Evolutionary conservation across 1,284 basidiomycete genomes (phyloP).

Genomic region (Thelephora terrestris): DNA sequence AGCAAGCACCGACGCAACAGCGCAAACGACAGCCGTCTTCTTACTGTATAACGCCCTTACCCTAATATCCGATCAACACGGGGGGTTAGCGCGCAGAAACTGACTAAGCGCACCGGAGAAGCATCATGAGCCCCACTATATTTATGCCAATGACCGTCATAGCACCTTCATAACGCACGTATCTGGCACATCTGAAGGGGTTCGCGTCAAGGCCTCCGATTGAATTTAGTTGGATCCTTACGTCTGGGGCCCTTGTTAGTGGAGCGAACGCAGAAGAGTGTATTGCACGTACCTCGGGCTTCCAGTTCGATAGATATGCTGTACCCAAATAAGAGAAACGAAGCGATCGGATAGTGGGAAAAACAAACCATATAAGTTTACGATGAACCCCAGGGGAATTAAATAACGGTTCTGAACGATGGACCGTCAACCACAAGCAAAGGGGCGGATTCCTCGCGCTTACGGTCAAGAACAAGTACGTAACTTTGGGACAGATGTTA

Average conservation of each 20-base stretch:
- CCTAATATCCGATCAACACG: constrained; percentile 14
- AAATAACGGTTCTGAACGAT: constrained; percentile 35
- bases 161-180: constrained; percentile 40
- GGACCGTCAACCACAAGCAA: neutral
- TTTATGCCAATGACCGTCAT: constrained; percentile 40
- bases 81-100: neutral
- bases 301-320: constrained; percentile 23
- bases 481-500: constrained; percentile 20
- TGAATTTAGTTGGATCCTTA: constrained; percentile 2
- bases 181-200: constrained; percentile 30
- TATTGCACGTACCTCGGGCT: constrained; percentile 23
- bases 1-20: constrained; percentile 27
- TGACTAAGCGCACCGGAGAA: constrained; percentile 29
- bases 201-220: neutral
- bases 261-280: neutral
- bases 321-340: neutral
- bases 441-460: constrained; percentile 6
- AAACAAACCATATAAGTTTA: constrained; percentile 35
- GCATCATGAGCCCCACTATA: constrained; percentile 44
- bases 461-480: constrained; percentile 39
- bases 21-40: constrained; percentile 24
- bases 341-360: neutral
- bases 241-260: constrained; percentile 6
- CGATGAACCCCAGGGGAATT: constrained; percentile 38
- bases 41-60: constrained; percentile 36